These are phyloP conservation scores for Bipolaris gigantea DNA, from an alignment of 2,329 filamentous ascomycete species.

Conservation along the genomic window DNA sequence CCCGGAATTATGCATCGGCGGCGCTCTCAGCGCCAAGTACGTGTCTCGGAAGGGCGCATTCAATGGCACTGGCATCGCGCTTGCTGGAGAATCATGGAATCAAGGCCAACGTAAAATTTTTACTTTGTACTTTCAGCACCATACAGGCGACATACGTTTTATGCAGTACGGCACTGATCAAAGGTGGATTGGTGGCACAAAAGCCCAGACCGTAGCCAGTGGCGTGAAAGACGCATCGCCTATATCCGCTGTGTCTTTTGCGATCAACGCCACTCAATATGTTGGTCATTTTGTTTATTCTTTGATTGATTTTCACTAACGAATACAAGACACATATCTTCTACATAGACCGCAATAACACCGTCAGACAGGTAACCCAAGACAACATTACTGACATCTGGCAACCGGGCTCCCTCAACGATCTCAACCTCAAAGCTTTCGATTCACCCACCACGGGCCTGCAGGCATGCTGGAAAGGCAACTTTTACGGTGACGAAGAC, in stretches of 20 bases:
- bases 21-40: slow-evolving; percentile 44
- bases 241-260: slow-evolving; percentile 50
- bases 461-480: slow-evolving; percentile 77
- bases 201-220: slow-evolving; percentile 44
- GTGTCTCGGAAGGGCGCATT: slow-evolving; percentile 48
- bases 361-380: slow-evolving; percentile 45
- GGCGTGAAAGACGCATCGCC: slow-evolving; percentile 50
- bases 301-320: background rate
- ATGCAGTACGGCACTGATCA: slow-evolving; percentile 43
- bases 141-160: slow-evolving; percentile 47
- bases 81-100: slow-evolving; percentile 50
- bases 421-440: slow-evolving; percentile 82
- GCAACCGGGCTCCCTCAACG: slow-evolving; percentile 52
- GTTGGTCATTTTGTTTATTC: slow-evolving; percentile 21
- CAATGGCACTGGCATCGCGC: slow-evolving; percentile 52
- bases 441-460: slow-evolving; percentile 89
- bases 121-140: slow-evolving; percentile 52
- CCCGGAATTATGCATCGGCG: slow-evolving; percentile 44
- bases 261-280: slow-evolving; percentile 42
- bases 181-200: slow-evolving; percentile 46
- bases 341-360: slow-evolving; percentile 47
- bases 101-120: slow-evolving; percentile 43
- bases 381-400: slow-evolving; percentile 47
- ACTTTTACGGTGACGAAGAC: slow-evolving; percentile 53
- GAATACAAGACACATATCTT: slow-evolving; percentile 44